These are phyloP conservation scores for Escovopsis sp. DNA, from an alignment of 2,329 filamentous ascomycete species.

Conservation along the genomic window DNA sequence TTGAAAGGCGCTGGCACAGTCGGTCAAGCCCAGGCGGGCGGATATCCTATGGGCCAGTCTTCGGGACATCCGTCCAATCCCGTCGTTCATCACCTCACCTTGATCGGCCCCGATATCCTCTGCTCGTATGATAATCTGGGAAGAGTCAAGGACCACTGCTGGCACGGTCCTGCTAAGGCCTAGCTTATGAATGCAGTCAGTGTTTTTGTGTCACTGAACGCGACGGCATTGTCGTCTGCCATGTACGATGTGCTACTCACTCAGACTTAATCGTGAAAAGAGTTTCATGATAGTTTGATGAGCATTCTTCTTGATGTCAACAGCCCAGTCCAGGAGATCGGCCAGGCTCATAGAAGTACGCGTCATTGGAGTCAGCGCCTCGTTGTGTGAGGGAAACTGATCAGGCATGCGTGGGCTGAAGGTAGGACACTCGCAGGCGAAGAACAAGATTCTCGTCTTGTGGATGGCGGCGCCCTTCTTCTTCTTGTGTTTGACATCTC, in stretches of 20 bases:
- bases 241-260: constrained; percentile 17
- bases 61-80: constrained; percentile 50
- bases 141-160: constrained; percentile 27
- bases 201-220: neutral
- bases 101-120: constrained; percentile 21
- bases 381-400: constrained; percentile 11
- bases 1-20: constrained; percentile 52
- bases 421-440: constrained; percentile 35
- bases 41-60: constrained; percentile 40
- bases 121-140: constrained; percentile 28
- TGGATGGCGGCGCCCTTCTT: constrained; percentile 15
- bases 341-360: constrained; percentile 22
- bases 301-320: constrained; percentile 29
- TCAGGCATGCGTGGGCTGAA: constrained; percentile 15
- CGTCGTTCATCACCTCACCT: constrained; percentile 45
- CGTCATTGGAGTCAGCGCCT: constrained; percentile 7
- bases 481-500: constrained; percentile 22
- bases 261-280: constrained; percentile 42
- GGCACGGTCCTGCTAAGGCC: constrained; percentile 37
- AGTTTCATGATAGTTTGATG: constrained; percentile 37
- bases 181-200: constrained; percentile 10
- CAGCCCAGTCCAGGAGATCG: constrained; percentile 36
- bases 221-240: no score
- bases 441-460: constrained; percentile 30
- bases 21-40: constrained; percentile 30